These are phyloP conservation scores for Puccinia novopanici DNA, from an alignment of 1,284 basidiomycete genomes.

Conservation along the genomic window DNA sequence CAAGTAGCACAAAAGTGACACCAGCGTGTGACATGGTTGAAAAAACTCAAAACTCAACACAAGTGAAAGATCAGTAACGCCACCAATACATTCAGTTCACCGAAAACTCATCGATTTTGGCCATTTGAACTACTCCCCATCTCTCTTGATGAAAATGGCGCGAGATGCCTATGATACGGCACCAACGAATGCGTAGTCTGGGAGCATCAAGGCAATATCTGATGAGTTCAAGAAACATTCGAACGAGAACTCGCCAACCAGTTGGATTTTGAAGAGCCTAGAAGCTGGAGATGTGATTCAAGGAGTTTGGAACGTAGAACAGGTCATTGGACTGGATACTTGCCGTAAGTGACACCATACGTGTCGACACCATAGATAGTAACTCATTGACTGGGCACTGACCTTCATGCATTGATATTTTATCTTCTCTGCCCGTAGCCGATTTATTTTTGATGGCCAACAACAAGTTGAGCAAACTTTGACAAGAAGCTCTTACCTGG, in stretches of 20 bases:
- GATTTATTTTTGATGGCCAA: slow-evolving; percentile 49
- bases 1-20: neutral
- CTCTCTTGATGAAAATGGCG: slow-evolving; percentile 25
- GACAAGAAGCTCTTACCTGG: too few species aligned
- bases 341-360: slow-evolving; percentile 31
- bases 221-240: slow-evolving; percentile 17
- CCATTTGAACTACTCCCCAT: slow-evolving; percentile 17
- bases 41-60: too few species aligned
- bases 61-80: slow-evolving; percentile 12
- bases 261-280: too few species aligned
- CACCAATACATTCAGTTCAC: neutral
- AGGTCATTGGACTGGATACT: slow-evolving; percentile 49
- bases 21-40: too few species aligned
- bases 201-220: slow-evolving; percentile 47
- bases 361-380: too few species aligned
- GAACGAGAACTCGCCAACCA: too few species aligned
- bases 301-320: slow-evolving; percentile 65
- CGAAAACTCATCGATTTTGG: slow-evolving; percentile 29
- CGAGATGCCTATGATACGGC: slow-evolving; percentile 33
- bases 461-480: slow-evolving; percentile 30
- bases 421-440: neutral
- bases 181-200: slow-evolving; percentile 44
- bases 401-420: neutral
- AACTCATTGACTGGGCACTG: too few species aligned
- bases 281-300: slow-evolving; percentile 87